Percentiles rank a stretch among this genome's conserved stretches.
phyloP scores from a whole-genome alignment of 1,139 yeast species.

The Arxiozyma telluris region DNA sequence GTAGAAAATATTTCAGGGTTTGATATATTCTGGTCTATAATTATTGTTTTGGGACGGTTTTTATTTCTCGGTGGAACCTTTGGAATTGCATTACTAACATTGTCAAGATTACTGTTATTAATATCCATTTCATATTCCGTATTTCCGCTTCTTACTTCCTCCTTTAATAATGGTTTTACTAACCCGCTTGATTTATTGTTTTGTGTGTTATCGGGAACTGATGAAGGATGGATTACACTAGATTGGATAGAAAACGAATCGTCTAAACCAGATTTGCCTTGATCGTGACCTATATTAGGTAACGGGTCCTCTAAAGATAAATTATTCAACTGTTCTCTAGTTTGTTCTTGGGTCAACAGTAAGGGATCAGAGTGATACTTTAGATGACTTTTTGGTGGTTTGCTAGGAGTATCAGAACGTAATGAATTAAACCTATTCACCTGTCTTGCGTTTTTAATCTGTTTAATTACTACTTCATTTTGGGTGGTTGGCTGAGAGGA shows the following conservation, averaged over 20 bases:
- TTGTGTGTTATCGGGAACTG: slow-evolving; percentile 7
- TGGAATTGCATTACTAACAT: slow-evolving; percentile 18
- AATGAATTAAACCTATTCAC: slow-evolving; percentile 13
- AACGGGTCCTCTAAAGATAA: background rate
- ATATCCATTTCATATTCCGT: slow-evolving; percentile 3
- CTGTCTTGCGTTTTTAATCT: slow-evolving; percentile 14
- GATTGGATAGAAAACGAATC: slow-evolving; percentile 21
- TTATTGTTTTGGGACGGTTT: slow-evolving; percentile 25
- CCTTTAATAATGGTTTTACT: background rate
- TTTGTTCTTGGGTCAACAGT: background rate
- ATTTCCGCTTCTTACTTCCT: slow-evolving; percentile 3
- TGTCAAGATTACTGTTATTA: slow-evolving; percentile 1
- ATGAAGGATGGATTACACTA: slow-evolving; percentile 21
- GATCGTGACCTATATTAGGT: background rate
- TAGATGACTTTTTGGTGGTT: slow-evolving; percentile 2
- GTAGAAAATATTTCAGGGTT: background rate
- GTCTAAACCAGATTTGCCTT: background rate
- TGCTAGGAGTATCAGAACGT: slow-evolving; percentile 3
- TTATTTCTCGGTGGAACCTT: slow-evolving; percentile 29
- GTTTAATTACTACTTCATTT: slow-evolving; percentile 9
- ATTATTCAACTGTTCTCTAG: background rate
- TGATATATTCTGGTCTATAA: slow-evolving; percentile 17
- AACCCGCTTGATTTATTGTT: slow-evolving; percentile 2
- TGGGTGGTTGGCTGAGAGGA: background rate
- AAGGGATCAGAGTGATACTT: slow-evolving; percentile 1